Evolutionary conservation across 371 early-diverging fungal species (phyloP), one percentile per base, ranked within the genome.

Genomic region (Syncephalastrum contaminatum): DNA sequence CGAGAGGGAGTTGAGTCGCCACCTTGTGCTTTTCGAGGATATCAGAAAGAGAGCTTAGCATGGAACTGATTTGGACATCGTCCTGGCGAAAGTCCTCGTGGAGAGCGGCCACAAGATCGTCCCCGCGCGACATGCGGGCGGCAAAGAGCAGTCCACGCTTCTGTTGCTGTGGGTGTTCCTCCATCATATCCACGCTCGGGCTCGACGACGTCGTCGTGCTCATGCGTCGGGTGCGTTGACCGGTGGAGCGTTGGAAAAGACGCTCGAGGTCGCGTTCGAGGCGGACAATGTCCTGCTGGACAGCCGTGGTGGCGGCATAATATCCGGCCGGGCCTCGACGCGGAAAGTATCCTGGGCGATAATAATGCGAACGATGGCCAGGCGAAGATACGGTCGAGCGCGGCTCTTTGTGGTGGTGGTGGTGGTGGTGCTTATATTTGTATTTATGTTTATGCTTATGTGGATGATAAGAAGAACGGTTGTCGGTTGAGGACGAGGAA

Each of bases 241-340:
- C 43, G 36, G 49, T 52, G 5, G 59, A 44, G 12, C 58, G 53
- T 15, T 53, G 46, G 15, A 77, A 45, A 1, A 77, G 15, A 27
- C 72, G 72, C n/a, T 68, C 66, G 8, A 77, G 42, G 40, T 68
- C 70, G 21, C 77, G 62, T 54, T 77, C 74, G 14, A 77, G 49
- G 21, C 66, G 64, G 45, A 70, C 72, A 19, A 72, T 77, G 27
- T 77, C 75, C 46, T 74, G 75, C 30, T 74, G 78, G 4, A 70
- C 78, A 8, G 69, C 68, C 2, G 78, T 77, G 0, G 73, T 74
- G 1, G 78, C 63, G 24, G 71, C 71, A 60, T 64, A 64, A 18
- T 60, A 66, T 25, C 69, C 65, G 19, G 62, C 63, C 8, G 39
- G 53, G 13, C 63, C 56, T 43, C 56, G 66, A 10, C 63, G 19